Base-by-base conservation (phyloP, 163 green algal species). In the Prototheca wickerhamii region DNA sequence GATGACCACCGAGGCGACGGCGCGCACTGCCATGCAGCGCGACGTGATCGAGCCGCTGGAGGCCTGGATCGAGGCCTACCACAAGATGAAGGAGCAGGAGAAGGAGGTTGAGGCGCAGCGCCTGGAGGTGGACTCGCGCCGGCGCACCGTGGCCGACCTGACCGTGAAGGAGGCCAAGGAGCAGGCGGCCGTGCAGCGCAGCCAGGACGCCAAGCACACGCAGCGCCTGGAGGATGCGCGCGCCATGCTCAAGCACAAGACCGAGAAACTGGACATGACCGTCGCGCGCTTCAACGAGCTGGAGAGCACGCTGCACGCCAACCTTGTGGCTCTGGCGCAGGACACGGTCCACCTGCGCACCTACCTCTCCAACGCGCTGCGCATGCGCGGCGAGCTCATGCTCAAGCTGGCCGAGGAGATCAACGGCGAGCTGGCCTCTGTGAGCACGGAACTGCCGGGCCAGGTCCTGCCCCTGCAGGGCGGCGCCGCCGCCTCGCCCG, bases 51-150 rank as follows among this genome's bases (percentile, higher is more conserved):
- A 85, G 26, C 88, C 88, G 18, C 85, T 95, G 76, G 65, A 80
- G 63, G 68, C 82, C n/a, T 95, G 88, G 88, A 79, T 87, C 54
- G 80, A 77, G 58, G 87, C 84, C 4, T 94, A 87, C 68, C 72
- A 76, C 23, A 75, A 76, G 33, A 10, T 49, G 12, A 8, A 61
- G 18, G 30, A 4, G 30, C 29, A 92, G 80, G 78, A 83, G 43
- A 84, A 78, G 64, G 81, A 82, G 64, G 67, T 95, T 46, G 88
- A 95, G 78, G 67, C 63, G 3, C 69, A 94, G 57, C 69, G 88
- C 4, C 76, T 95, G 46, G 88, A 95, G 76, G 77, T 95, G 53
- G 88, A 95, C 66, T 94, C 87, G 0, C 76, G 88, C 25, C 68
- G 86, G 7, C 69, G 85, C 50, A 87, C 77, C 6, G 80, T 85